Evolutionary conservation across 768 basidiomycete species (phyloP).

Genomic region (Phylloporus sp.): DNA sequence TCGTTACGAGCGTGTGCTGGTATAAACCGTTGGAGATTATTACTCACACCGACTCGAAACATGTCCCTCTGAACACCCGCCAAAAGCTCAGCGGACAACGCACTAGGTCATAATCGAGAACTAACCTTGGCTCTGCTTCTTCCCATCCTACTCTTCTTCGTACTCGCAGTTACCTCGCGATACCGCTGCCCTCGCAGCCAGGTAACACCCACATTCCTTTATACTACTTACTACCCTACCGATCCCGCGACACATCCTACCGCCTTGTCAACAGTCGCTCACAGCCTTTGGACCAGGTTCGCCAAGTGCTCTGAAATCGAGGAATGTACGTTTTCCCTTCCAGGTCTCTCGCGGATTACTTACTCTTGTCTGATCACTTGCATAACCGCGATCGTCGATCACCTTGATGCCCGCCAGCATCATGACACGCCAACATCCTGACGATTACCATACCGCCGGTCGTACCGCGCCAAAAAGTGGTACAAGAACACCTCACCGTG

Average conservation of each 20-base stretch:
- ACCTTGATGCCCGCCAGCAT: conserved; percentile 7
- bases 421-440: conserved; percentile 13
- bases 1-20: conserved; percentile 4
- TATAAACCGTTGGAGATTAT: conserved; percentile 2
- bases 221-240: background rate
- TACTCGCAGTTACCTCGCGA: background rate
- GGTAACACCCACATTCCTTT: background rate
- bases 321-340: conserved; percentile 5
- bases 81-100: background rate
- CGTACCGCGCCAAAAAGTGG: conserved; percentile 24
- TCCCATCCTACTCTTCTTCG: background rate
- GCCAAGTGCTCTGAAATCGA: background rate
- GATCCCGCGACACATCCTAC: background rate
- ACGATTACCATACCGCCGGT: conserved; percentile 14
- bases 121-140: background rate
- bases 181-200: background rate
- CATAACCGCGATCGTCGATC: conserved; percentile 5
- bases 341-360: background rate
- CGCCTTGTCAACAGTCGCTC: no score
- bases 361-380: background rate
- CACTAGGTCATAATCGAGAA: background rate
- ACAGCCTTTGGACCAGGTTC: background rate
- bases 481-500: conserved; percentile 45
- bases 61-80: conserved; percentile 3
- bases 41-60: background rate